Percentiles rank a stretch among this genome's conserved stretches.
phyloP scores from a whole-genome alignment of 768 basidiomycete genomes.

The Neoboletus brunneissimus region DNA sequence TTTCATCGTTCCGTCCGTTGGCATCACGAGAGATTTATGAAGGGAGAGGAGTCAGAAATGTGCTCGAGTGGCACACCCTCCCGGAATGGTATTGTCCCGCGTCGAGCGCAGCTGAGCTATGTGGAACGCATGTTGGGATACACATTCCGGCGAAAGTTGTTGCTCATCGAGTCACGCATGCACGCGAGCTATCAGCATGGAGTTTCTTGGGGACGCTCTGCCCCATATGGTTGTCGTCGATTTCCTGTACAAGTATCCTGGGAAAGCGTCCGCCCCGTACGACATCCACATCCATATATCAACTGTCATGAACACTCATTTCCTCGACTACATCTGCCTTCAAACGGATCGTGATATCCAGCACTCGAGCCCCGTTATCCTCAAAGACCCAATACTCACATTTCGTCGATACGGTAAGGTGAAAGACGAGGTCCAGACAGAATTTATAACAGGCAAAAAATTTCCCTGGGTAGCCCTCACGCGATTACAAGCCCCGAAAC shows the following conservation, averaged over 20 bases:
- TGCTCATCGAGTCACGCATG: conserved; percentile 72
- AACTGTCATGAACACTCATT: conserved; percentile 70
- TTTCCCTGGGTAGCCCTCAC: conserved; percentile 78
- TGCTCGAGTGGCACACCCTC: conserved; percentile 53
- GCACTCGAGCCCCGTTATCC: conserved; percentile 59
- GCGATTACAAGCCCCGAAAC: conserved; percentile 73
- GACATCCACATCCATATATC: conserved; percentile 67
- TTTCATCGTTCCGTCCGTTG: conserved; percentile 55
- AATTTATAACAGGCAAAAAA: conserved; percentile 40
- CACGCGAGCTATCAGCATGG: conserved; percentile 71
- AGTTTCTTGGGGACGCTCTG: conserved; percentile 74
- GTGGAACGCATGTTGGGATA: conserved; percentile 69
- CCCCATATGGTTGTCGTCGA: conserved; percentile 75
- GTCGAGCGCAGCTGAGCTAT: conserved; percentile 40
- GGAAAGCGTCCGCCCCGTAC: conserved; percentile 64
- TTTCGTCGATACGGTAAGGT: conserved; percentile 49
- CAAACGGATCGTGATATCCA: conserved; percentile 46
- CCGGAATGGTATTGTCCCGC: conserved; percentile 33
- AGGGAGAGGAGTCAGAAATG: conserved; percentile 49
- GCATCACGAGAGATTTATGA: conserved; percentile 46
- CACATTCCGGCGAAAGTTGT: conserved; percentile 53
- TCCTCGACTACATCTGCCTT: conserved; percentile 67
- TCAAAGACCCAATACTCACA: conserved; percentile 62
- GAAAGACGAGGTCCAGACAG: conserved; percentile 47
- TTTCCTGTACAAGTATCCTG: conserved; percentile 60